Percentiles rank a stretch among this genome's conserved stretches.
These are phyloP conservation scores for Penicillium brevicompactum DNA, from an alignment of 2,329 filamentous ascomycete species.

Conservation along the genomic window DNA sequence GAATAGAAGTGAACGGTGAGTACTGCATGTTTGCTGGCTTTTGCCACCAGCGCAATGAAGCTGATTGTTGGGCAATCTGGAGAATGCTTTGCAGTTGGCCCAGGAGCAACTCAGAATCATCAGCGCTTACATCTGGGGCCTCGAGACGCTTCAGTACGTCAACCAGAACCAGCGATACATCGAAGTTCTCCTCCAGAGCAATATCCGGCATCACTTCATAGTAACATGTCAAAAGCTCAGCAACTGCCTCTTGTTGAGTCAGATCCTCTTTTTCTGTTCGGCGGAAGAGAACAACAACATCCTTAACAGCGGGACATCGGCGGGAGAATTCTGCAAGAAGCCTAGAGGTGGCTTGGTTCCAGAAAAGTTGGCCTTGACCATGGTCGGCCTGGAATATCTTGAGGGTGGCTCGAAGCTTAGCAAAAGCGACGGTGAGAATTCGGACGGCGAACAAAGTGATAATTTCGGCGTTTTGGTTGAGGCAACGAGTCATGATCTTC, in stretches of 20 bases:
- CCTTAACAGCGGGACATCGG: slow-evolving; percentile 78
- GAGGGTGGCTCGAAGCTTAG: slow-evolving; percentile 71
- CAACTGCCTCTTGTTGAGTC: slow-evolving; percentile 76
- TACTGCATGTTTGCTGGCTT: slow-evolving; percentile 55
- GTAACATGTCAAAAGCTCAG: slow-evolving; percentile 78
- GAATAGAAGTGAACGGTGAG: slow-evolving; percentile 44
- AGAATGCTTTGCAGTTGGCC: slow-evolving; percentile 82
- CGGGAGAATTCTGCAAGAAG: slow-evolving; percentile 75
- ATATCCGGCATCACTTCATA: slow-evolving; percentile 79
- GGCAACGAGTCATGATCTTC: slow-evolving; percentile 75
- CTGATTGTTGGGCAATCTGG: slow-evolving; percentile 75
- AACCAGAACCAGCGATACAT: slow-evolving; percentile 77
- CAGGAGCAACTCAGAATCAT: slow-evolving; percentile 60
- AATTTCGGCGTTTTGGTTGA: slow-evolving; percentile 76
- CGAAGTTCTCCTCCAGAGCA: slow-evolving; percentile 81
- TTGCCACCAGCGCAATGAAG: slow-evolving; percentile 88
- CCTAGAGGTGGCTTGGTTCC: slow-evolving; percentile 69
- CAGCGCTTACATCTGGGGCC: slow-evolving; percentile 44
- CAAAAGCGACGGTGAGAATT: slow-evolving; percentile 74
- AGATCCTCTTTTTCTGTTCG: slow-evolving; percentile 67
- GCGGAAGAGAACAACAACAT: slow-evolving; percentile 74
- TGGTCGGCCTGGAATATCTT: slow-evolving; percentile 60
- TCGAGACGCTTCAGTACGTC: slow-evolving; percentile 67
- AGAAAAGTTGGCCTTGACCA: slow-evolving; percentile 53
- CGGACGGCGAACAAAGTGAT: slow-evolving; percentile 83